Evolutionary conservation across 1,284 basidiomycete species (phyloP).

Genomic region (Microbotryomycetes sp.): DNA sequence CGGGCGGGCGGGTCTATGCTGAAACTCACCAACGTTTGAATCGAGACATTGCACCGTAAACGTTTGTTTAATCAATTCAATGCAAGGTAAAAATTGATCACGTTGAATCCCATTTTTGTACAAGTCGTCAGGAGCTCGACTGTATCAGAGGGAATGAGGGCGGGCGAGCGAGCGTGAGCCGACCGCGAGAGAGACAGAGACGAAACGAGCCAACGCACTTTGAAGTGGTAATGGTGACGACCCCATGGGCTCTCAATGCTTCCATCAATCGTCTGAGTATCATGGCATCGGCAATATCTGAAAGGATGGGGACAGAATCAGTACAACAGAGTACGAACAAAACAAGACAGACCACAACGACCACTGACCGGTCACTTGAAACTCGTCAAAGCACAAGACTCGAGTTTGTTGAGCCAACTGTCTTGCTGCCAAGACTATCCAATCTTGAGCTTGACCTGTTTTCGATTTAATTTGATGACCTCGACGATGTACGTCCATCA

Average conservation of each 20-base stretch:
- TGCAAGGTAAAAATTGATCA: constrained; percentile 90
- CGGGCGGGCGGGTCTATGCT: constrained; percentile 20
- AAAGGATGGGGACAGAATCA: constrained; percentile 55
- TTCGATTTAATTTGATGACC: constrained; percentile 69
- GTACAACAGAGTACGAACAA: background rate
- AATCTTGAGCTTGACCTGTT: constrained; percentile 65
- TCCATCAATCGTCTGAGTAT: constrained; percentile 86
- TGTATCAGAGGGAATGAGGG: constrained; percentile 42
- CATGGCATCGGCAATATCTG: constrained; percentile 99
- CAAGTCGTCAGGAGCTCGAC: constrained; percentile 92
- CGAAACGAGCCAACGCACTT: constrained; percentile 59
- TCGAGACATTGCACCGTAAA: constrained; percentile 87
- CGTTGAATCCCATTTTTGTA: constrained; percentile 99
- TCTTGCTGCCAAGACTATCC: constrained; percentile 79
- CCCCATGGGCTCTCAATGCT: constrained; percentile 74
- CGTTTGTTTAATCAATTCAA: constrained; percentile 80
- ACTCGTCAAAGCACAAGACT: constrained; percentile 96
- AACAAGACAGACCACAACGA: background rate
- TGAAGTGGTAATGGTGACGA: constrained; percentile 91
- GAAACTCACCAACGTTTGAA: constrained; percentile 73
- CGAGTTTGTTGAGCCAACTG: constrained; percentile 78
- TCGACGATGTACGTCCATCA: constrained; percentile 96
- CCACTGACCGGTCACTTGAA: constrained; percentile 62
- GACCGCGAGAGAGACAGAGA: too few species aligned
- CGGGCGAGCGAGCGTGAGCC: background rate